Base-by-base conservation (phyloP, 345 rosid species). In the Rhodomyrtus tomentosa region DNA sequence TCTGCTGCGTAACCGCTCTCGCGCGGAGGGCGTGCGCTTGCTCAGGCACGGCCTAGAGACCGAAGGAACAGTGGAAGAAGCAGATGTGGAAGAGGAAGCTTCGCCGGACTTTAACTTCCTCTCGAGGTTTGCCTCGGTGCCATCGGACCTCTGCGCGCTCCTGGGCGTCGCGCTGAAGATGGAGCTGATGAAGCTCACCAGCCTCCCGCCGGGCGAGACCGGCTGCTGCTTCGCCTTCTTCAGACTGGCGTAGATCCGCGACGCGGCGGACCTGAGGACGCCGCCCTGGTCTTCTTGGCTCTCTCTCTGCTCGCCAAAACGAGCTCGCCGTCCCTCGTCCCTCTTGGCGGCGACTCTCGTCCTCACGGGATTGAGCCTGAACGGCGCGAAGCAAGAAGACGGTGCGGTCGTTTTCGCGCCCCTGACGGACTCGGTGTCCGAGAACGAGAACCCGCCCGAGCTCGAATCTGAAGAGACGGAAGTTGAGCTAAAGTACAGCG, bases 391-490 rank as follows among this genome's bases (percentile, higher is more conserved):
- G 73, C 94, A 90, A 32, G 91, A 90, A 22, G 93, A 90, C 32
- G 91, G 89, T 20, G 92, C 82, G 13, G 73, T 88, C 7, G 92
- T 87, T 82, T 89, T 92, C 36, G 89, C 87, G 25, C 85, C 89
- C n/a, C 87, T 84, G 48, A 88, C 72, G n/a, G 93, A 88, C 22
- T 96, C 99, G 0, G 93, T 92, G 74, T 95, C 98, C 10, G 98
- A 96, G 50, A 96, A 93, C 24, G 99, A 96, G 89, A 94, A 93
- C 18, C 93, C 94, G 25, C 93, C 93, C 0, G 93, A 94, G 84
- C 92, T 95, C 3, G 97, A 93, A 80, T 94, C 98, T 2, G 98
- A 95, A 38, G 99, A 96, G 50, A 85, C 89, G 6, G 97, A 96
- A 9, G 91, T 87, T 40, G 98, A 92, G 87, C 98, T 91, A 27